Evolutionary conservation across 306 rosid species (phyloP).

Genomic region (Prosopis cineraria): DNA sequence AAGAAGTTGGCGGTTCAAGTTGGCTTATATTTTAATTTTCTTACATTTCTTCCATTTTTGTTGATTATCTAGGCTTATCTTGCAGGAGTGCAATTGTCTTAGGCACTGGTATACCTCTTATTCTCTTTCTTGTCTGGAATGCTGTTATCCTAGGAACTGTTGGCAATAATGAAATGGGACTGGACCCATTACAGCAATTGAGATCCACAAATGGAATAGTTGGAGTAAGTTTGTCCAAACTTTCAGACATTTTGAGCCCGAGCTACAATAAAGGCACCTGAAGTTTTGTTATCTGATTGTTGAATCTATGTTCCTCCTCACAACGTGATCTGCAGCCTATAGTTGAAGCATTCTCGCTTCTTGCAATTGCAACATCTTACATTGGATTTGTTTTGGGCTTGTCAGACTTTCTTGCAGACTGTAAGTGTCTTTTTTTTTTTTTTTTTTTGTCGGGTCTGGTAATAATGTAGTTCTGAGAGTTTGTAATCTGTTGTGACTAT

Average conservation of each 20-base stretch:
- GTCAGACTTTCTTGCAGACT: slow-evolving; percentile 72
- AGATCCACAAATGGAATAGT: slow-evolving; percentile 61
- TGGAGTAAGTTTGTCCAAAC: slow-evolving; percentile 54
- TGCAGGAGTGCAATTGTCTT: slow-evolving; percentile 70
- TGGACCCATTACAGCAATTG: slow-evolving; percentile 77
- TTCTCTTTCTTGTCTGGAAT: slow-evolving; percentile 75
- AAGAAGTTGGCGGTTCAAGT: no score
- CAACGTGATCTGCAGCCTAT: slow-evolving; percentile 66
- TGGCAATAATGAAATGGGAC: slow-evolving; percentile 47
- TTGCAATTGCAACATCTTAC: slow-evolving; percentile 77
- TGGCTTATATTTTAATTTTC: no score
- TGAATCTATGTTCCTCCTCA: slow-evolving; percentile 1
- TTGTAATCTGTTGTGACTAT: not conserved
- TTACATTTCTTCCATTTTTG: no score
- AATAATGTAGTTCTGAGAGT: slow-evolving; percentile 3
- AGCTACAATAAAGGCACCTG: not conserved
- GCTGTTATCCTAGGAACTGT: slow-evolving; percentile 77
- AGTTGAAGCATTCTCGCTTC: slow-evolving; percentile 71
- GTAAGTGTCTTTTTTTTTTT: slow-evolving; percentile 48
- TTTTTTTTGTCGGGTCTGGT: not conserved
- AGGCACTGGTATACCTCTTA: slow-evolving; percentile 75
- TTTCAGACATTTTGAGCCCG: not conserved
- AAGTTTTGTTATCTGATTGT: not conserved
- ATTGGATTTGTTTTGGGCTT: slow-evolving; percentile 85
- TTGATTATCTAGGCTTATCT: no score